These are phyloP conservation scores for Fragaria nilgerrensis DNA, from an alignment of 306 rosid genomes.

Conservation along the genomic window DNA sequence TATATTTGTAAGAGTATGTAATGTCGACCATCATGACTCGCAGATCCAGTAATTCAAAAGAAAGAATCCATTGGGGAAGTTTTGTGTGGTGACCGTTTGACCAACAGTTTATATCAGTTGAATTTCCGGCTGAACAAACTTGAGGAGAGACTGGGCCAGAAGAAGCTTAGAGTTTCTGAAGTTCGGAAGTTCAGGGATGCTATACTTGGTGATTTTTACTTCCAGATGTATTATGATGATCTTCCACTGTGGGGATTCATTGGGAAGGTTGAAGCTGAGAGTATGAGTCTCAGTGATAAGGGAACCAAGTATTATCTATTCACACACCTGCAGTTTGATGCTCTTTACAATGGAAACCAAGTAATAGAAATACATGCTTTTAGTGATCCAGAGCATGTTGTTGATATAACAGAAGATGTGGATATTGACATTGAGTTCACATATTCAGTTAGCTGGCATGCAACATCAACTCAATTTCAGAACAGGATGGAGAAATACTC, in stretches of 20 bases:
- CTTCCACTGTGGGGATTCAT: conserved; percentile 87
- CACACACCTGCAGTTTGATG: conserved; percentile 67
- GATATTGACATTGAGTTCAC: conserved; percentile 60
- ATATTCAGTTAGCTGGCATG: conserved; percentile 76
- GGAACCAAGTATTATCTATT: conserved; percentile 57
- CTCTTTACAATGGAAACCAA: conserved; percentile 57
- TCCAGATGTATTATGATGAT: conserved; percentile 85
- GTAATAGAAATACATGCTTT: conserved; percentile 62
- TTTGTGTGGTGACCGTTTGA: conserved; percentile 75
- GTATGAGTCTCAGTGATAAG: conserved; percentile 38
- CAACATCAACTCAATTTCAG: conserved; percentile 42
- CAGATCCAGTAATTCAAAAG: conserved; percentile 70
- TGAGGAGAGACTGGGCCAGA: conserved; percentile 46
- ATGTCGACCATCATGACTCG: conserved; percentile 23
- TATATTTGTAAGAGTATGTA: neutral
- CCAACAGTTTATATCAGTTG: conserved; percentile 54
- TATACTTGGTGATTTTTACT: conserved; percentile 64
- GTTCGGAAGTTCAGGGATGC: conserved; percentile 59
- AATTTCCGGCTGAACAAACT: conserved; percentile 53
- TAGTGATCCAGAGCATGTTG: conserved; percentile 60
- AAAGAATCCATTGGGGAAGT: conserved; percentile 86
- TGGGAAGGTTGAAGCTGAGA: conserved; percentile 66
- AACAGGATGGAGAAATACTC: conserved; percentile 71
- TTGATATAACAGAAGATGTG: conserved; percentile 65
- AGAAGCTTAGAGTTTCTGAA: conserved; percentile 58